phyloP scores from a whole-genome alignment of 2,329 filamentous ascomycete genomes.

The Claviceps citrina region DNA sequence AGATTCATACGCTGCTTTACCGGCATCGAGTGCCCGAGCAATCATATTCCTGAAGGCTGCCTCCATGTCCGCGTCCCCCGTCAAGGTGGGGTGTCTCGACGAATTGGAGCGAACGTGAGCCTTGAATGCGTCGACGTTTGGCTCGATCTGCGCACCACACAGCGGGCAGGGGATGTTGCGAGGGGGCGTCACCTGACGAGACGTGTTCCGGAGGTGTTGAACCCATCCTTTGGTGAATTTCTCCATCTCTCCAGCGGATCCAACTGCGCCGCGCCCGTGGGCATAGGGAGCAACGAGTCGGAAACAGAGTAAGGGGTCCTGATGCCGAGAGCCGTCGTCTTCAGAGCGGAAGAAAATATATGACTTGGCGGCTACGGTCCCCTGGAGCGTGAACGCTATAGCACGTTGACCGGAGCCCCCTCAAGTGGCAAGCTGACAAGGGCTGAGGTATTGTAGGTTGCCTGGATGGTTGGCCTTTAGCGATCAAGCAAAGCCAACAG shows the following conservation, averaged over 20 bases:
- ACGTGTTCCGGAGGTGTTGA: constrained; percentile 11
- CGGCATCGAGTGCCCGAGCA: constrained; percentile 3
- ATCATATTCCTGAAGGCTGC: constrained; percentile 12
- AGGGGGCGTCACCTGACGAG: constrained; percentile 10
- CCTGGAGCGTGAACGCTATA: not conserved
- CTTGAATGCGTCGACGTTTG: constrained; percentile 14
- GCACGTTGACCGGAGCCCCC: not conserved
- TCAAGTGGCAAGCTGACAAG: not conserved
- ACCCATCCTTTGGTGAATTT: constrained; percentile 11
- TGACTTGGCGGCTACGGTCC: not conserved
- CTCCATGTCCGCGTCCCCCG: constrained; percentile 13
- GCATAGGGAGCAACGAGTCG: constrained; percentile 1
- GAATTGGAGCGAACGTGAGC: constrained; percentile 11
- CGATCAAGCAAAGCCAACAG: not conserved
- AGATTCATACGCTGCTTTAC: not conserved
- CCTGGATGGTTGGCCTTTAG: not conserved
- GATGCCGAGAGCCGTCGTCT: too few species aligned
- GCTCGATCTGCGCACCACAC: constrained; percentile 13
- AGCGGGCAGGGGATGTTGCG: constrained; percentile 9
- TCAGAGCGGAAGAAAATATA: not conserved
- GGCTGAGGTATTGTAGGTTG: not conserved
- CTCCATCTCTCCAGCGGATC: constrained; percentile 4
- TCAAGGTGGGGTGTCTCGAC: constrained; percentile 10
- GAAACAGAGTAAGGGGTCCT: not conserved
- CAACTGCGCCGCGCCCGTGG: not conserved